phyloP scores from a whole-genome alignment of 2,329 filamentous ascomycete species.

The Amphichorda felina region DNA sequence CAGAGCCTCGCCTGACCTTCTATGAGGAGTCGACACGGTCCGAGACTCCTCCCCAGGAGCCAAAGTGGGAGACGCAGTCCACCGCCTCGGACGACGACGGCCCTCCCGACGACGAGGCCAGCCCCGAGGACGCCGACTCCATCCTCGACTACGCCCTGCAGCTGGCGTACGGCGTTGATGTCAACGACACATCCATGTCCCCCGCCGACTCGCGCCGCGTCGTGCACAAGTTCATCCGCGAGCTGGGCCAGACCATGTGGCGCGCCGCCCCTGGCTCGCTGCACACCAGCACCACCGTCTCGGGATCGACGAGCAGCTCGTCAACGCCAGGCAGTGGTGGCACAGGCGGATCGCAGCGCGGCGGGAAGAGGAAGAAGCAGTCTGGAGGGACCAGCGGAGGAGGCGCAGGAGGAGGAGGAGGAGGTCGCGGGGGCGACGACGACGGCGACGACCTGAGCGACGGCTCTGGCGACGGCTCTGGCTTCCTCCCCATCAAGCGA shows the following conservation, averaged over 20 bases:
- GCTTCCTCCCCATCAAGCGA: conserved; percentile 16
- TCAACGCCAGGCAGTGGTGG: conserved; percentile 6
- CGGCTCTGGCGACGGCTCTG: conserved; percentile 14
- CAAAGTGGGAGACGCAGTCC: too few relatives aligned
- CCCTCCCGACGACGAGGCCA: conserved; percentile 15
- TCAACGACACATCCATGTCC: conserved; percentile 17
- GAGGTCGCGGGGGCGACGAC: conserved; percentile 14
- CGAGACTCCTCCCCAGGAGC: conserved; percentile 4
- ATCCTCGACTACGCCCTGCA: conserved; percentile 24
- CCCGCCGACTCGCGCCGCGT: conserved; percentile 15
- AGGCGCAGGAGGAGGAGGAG: conserved; percentile 4
- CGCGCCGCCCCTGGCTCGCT: conserved; percentile 9
- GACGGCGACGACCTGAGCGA: conserved; percentile 22
- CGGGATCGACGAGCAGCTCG: conserved; percentile 17
- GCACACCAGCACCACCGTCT: conserved; percentile 7
- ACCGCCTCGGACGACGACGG: conserved; percentile 9
- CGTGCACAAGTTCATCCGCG: conserved; percentile 18
- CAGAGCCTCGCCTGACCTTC: not conserved
- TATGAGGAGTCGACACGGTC: conserved; percentile 3
- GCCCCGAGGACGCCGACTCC: conserved; percentile 19
- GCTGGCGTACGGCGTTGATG: conserved; percentile 23
- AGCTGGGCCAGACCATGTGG: conserved; percentile 20
- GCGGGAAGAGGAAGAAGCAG: conserved; percentile 23
- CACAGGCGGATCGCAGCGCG: conserved; percentile 9
- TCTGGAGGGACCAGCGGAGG: conserved; percentile 1